These are phyloP conservation scores for Nyctanthes arbortristis DNA, from an alignment of 257 asterid genomes.

Conservation along the genomic window DNA sequence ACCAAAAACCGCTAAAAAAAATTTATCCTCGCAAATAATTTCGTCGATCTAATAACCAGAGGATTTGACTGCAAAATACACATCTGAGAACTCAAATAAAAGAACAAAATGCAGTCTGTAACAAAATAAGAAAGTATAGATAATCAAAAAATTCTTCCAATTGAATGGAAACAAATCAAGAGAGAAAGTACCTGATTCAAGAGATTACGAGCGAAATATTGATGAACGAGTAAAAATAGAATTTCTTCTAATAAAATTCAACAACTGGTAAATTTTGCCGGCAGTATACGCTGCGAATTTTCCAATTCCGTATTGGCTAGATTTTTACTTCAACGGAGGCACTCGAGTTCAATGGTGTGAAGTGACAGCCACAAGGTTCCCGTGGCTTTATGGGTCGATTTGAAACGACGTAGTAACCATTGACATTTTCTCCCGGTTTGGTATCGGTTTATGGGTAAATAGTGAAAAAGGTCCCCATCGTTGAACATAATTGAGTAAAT, in stretches of 20 bases:
- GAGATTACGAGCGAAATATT: not conserved
- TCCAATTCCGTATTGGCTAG: not conserved
- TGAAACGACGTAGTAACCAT: too few species aligned
- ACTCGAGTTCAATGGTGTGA: not conserved
- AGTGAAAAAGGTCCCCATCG: too few species aligned
- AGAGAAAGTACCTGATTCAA: not conserved
- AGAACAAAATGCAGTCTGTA: not conserved
- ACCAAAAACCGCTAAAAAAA: constrained; percentile 15
- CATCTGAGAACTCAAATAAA: not conserved
- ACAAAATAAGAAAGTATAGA: too few species aligned
- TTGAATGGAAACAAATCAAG: not conserved
- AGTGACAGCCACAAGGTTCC: not conserved
- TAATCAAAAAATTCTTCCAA: not conserved
- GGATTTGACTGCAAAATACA: not conserved
- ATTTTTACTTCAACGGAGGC: not conserved
- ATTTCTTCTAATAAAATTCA: not conserved
- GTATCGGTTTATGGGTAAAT: too few species aligned
- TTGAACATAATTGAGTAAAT: too few species aligned
- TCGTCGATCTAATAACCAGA: not conserved
- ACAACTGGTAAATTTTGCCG: not conserved
- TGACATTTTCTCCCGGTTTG: too few species aligned
- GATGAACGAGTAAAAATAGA: not conserved
- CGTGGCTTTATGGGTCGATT: too few species aligned
- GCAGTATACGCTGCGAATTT: not conserved
- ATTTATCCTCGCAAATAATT: constrained; percentile 8